Evolutionary conservation across 2,329 filamentous ascomycete species (phyloP), one percentile per base, ranked within the genome.

Genomic region (Tolypocladium ophioglossoides): DNA sequence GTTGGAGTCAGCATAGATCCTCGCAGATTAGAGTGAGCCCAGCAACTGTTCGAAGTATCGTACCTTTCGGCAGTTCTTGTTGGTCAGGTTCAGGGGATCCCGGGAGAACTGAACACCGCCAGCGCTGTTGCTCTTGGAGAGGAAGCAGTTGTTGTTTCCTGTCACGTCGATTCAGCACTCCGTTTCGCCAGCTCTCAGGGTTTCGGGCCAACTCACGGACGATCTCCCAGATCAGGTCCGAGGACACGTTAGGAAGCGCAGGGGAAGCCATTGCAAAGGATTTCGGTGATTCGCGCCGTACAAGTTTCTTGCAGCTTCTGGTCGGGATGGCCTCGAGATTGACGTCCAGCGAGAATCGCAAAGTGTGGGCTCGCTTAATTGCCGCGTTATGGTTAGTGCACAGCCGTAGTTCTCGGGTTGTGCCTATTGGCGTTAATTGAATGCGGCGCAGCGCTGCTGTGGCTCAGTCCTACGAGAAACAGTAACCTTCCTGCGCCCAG

Each of bases 161-260:
- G 70, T 57, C 58, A 51, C 48, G 50, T 11, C 27, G 12, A 27
- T 48, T 53, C 35, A 51, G 30, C 16, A 38, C n/a, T 30, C 10
- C 37, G 16, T 22, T 2, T 53, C 22, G 41, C 11, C 22, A 48
- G 3, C 11, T 47, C 24, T 38, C 54, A 24, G 41, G 18, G 10
- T 40, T 18, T 38, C 37, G 44, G n/a, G 55, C 32, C 16, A 84
- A 91, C 91, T 76, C 85, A 96, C 91, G 89, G 82, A 86, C 85
- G 75, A 95, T 78, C 83, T 92, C 87, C 92, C 92, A 97, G 81
- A 96, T 78, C 68, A 96, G 82, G 78, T 96, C 91, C 71, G 85
- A 77, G 74, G 91, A 95, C 71, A 95, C 80, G 80, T 91, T 89
- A 68, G 84, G 74, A 66, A 82, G 78, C 56, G 67, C 73, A 75